Base-by-base conservation (phyloP, 106 monocot species). In the Dendrobium chrysotoxum region DNA sequence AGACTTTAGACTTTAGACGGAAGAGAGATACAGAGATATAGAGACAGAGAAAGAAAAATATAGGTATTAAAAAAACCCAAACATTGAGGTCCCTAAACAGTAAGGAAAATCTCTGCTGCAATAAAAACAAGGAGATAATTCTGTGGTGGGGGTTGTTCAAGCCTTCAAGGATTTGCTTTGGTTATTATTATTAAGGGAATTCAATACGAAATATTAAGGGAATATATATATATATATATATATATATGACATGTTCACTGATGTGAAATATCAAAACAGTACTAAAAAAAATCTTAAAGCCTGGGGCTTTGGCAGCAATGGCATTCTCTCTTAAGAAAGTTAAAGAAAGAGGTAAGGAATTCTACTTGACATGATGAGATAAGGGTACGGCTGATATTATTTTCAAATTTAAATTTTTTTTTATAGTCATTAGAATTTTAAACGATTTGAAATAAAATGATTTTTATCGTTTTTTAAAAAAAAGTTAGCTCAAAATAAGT, bases 1-100 rank as follows among this genome's bases (percentile, higher is more conserved):
- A 82, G 64, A 40, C 38, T n/a, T n/a, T n/a, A n/a, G n/a, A n/a
- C n/a, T n/a, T n/a, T n/a, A 82, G 64, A 40, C 38, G 26, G 64
- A 80, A 71, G 54, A 83, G 79, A n/a, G 53, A 80, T 42, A 28
- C 17, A n/a, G 28, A 20, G 28, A 80, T 42, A 28, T 25, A n/a
- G 28, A 20, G 28, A 21, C 16, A 46, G 53, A 28, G 50, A 28
- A 35, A 75, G 40, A 44, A 44, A 35, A 40, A 23, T 42, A 64
- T 64, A 64, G 64, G 26, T 8, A 25, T 64, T n/a, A 23, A 64
- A 64, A 64, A 64, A 26, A 64, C 50, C 50, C 50, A 50, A 50
- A 50, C 50, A 13, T 3, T 7, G 44, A 44, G 44, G 50, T 3
- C 50, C 13, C 50, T 50, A 12, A 15, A 50, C 50, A 50, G 16